Evolutionary conservation across 352 stramenopile species (phyloP).

Genomic region (Phytopythium ostracodes): DNA sequence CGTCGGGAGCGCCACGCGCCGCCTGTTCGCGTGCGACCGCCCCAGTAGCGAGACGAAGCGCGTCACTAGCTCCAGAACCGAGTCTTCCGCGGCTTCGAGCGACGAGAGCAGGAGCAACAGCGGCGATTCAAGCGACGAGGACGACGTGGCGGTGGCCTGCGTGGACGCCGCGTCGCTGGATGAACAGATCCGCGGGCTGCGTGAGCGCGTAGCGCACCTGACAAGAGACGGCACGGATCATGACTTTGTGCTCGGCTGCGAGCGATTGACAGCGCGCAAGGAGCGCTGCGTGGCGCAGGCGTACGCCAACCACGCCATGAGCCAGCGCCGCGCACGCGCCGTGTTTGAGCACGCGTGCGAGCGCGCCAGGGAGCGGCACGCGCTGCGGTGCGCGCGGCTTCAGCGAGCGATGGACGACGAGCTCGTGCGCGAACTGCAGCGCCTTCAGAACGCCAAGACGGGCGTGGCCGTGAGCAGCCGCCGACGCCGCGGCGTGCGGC

Average conservation of each 20-base stretch:
- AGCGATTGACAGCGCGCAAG: slow-evolving; percentile 19
- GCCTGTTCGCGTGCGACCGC: not conserved
- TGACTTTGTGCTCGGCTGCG: slow-evolving; percentile 34
- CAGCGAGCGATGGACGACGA: slow-evolving; percentile 47
- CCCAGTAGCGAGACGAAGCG: not conserved
- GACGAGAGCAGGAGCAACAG: slow-evolving; percentile 12
- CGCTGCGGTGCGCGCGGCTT: slow-evolving; percentile 40
- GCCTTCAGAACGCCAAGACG: slow-evolving; percentile 51
- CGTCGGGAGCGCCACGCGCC: not conserved
- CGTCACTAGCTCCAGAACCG: not conserved
- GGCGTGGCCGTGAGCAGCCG: slow-evolving; percentile 66
- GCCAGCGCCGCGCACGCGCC: slow-evolving; percentile 22
- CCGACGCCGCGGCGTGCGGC: slow-evolving; percentile 26
- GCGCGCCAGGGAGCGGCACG: slow-evolving; percentile 35
- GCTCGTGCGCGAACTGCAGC: slow-evolving; percentile 46
- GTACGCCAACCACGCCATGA: slow-evolving; percentile 18
- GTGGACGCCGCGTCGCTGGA: slow-evolving; percentile 25
- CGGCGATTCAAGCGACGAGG: slow-evolving; percentile 9
- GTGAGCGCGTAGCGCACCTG: slow-evolving; percentile 23
- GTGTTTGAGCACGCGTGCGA: slow-evolving; percentile 41
- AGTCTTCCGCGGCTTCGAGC: not conserved
- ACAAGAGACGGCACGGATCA: slow-evolving; percentile 20
- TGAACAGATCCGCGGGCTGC: slow-evolving; percentile 18
- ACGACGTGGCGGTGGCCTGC: slow-evolving; percentile 8
- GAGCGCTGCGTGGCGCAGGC: slow-evolving; percentile 22